Evolutionary conservation across 2,329 filamentous ascomycete species (phyloP), one percentile per base, ranked within the genome.

Genomic region (Geosmithia flava): DNA sequence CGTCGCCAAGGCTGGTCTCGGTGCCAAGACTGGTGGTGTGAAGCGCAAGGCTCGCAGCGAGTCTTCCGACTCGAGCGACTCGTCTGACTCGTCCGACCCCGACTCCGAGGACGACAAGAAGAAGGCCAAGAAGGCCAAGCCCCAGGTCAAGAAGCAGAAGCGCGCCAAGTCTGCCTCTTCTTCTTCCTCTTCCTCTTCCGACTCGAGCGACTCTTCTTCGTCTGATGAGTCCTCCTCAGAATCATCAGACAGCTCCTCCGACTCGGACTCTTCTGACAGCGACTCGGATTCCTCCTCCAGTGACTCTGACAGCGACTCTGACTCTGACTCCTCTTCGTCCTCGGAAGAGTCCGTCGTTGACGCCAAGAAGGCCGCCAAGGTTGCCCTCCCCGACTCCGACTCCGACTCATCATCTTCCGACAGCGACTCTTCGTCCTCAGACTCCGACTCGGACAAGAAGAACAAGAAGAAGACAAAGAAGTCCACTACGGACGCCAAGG

Each of bases 71-170:
- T 53, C 58, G 2, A 59, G 57, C 13, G 53, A 53, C 16, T 54
- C 53, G 4, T 56, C 55, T 42, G 67, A 65, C 2, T 61, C 62
- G 49, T 65, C 64, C 13, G 67, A 64, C 3, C 57, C 60, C 42
- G 55, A 55, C 15, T 65, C 65, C 1, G 61, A 66, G 45, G 72
- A 71, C 17, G 66, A 64, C 50, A 74, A 70, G 3, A 67, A 68
- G 51, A 81, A 81, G 67, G 81, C 78, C 63, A 60, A 61, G 52
- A 72, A 70, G 59, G 67, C 64, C 29, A 69, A 45, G 19, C 30
- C 50, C n/a, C 48, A 53, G 23, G 48, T 50, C n/a, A 49, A 33
- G 47, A 50, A 29, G 48, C 51, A 20, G 50, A 55, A 20, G 53
- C 54, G 2, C 37, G 47, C 39, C 50, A 51, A 17, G 52, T 53